Percentiles rank a stretch among this genome's conserved stretches.
Conservation (phyloP, 805 yeast species). For the Candida sakaeoensis region DNA sequence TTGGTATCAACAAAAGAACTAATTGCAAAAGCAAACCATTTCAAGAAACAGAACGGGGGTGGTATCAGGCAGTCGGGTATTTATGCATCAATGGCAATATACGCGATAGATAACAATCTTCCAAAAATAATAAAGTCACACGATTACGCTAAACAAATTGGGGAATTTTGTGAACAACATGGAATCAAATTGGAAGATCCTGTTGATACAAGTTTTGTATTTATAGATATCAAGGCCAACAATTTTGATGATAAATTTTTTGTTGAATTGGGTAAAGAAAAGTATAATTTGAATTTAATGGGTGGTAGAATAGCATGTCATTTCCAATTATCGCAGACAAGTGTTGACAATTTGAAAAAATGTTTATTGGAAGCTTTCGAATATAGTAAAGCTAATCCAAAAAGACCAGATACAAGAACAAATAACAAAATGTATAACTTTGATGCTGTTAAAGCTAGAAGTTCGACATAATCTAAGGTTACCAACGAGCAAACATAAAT, state of each 20-base stretch:
- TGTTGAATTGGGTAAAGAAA: conserved; percentile 36
- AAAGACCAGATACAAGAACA: conserved; percentile 9
- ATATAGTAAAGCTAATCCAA: conserved; percentile 11
- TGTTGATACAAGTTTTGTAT: conserved; percentile 40
- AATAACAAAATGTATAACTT: conserved; percentile 24
- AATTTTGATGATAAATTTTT: conserved; percentile 26
- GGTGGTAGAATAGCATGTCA: conserved; percentile 46
- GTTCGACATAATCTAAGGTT: conserved; percentile 1
- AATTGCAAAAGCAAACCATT: conserved; percentile 41
- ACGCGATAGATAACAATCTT: conserved; percentile 39
- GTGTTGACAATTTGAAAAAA: conserved; percentile 32
- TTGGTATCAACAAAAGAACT: conserved; percentile 30
- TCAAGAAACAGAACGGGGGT: conserved; percentile 42
- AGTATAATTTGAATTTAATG: conserved; percentile 61
- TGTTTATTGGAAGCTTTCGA: conserved; percentile 58
- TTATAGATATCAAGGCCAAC: conserved; percentile 30
- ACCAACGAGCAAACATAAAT: too few relatives aligned
- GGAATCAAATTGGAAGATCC: conserved; percentile 34
- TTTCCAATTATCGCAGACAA: conserved; percentile 30
- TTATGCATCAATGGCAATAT: conserved; percentile 38
- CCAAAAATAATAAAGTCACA: conserved; percentile 30
- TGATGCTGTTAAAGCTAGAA: conserved; percentile 13
- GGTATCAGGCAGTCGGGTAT: conserved; percentile 43
- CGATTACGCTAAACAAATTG: conserved; percentile 32
- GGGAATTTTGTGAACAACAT: conserved; percentile 23